Evolutionary conservation across 345 rosid species (phyloP).

Genomic region (Arabis hirsuta): DNA sequence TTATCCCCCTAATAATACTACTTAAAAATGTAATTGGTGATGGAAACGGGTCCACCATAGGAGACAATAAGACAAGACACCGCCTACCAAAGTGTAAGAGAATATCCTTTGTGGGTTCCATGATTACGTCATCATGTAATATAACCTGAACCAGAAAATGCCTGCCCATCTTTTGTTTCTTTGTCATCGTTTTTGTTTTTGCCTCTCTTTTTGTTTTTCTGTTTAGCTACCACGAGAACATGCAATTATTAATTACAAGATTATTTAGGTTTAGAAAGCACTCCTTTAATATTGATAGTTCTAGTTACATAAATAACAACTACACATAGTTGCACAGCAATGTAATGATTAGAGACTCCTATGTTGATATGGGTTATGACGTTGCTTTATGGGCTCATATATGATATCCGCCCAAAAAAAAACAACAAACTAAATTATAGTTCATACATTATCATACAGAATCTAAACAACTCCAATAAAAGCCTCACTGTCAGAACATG

Average conservation of each 20-base stretch:
- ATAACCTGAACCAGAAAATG: constrained; percentile 44
- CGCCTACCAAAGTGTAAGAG: constrained; percentile 37
- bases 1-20: neutral
- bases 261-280: constrained; percentile 1
- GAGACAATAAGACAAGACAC: constrained; percentile 37
- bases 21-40: neutral
- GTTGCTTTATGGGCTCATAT: neutral
- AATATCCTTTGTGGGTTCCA: constrained; percentile 26
- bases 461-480: neutral
- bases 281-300: neutral
- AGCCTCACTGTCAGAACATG: neutral
- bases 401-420: neutral
- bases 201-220: neutral
- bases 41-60: neutral
- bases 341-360: neutral
- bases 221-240: constrained; percentile 21
- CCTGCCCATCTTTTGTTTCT: constrained; percentile 40
- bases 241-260: constrained; percentile 23
- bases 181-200: constrained; percentile 21
- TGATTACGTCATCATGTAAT: constrained; percentile 33
- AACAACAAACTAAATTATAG: neutral
- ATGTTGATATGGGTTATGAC: neutral
- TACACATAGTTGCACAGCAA: constrained; percentile 17
- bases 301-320: constrained; percentile 13
- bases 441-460: neutral